Conservation (phyloP, 106 monocot species). For the Gastrodia elata region DNA sequence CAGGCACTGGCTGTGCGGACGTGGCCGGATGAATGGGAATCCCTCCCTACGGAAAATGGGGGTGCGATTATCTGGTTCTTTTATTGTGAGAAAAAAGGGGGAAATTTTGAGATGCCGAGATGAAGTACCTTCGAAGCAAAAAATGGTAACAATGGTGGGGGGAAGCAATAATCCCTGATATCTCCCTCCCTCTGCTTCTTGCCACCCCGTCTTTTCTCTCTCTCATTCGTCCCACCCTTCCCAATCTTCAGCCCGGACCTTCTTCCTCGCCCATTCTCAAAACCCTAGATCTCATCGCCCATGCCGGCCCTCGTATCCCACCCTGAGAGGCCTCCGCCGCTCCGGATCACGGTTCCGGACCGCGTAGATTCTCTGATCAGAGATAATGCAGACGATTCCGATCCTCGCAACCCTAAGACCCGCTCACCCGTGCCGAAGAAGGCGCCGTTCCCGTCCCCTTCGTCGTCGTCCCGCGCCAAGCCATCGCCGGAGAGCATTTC, state of each 20-base stretch:
- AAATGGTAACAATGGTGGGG: constrained; percentile 4
- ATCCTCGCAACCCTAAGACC: constrained; percentile 2
- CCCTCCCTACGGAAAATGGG: not conserved
- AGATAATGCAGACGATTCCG: constrained; percentile 11
- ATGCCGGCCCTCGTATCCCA: constrained; percentile 69
- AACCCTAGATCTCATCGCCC: constrained; percentile 10
- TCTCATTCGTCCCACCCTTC: not conserved
- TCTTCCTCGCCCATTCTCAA: not conserved
- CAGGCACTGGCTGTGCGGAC: not conserved
- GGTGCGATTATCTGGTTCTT: not conserved
- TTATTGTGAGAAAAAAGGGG: not conserved
- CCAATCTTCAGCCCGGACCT: not conserved
- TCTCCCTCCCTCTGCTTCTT: too few relatives aligned
- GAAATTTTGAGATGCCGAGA: not conserved
- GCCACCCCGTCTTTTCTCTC: not conserved
- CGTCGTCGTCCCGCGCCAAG: constrained; percentile 17
- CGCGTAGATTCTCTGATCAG: constrained; percentile 11
- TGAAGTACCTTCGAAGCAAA: constrained; percentile 1
- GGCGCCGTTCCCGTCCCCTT: constrained; percentile 9
- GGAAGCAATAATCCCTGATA: constrained; percentile 3
- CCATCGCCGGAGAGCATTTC: constrained; percentile 11
- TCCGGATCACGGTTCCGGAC: constrained; percentile 21
- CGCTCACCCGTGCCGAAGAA: constrained; percentile 15
- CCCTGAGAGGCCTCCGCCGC: constrained; percentile 22
- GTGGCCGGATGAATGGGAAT: not conserved